Percentiles rank a stretch among this genome's conserved stretches.
These are phyloP conservation scores for Rhizopogon salebrosus DNA, from an alignment of 768 basidiomycete species.

Conservation along the genomic window DNA sequence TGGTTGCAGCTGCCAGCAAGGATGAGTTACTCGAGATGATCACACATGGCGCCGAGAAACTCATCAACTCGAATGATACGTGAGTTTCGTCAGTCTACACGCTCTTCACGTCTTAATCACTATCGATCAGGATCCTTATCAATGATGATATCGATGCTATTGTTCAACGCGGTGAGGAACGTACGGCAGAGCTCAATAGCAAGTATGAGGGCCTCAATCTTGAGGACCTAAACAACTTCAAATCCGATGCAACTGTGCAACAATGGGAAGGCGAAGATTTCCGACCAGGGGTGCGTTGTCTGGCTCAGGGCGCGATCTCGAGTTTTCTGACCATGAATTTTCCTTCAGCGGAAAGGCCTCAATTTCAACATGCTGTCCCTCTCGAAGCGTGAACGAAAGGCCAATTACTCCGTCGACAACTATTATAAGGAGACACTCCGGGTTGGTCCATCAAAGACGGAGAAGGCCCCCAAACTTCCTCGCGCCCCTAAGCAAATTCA, in stretches of 20 bases:
- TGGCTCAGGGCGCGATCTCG: background rate
- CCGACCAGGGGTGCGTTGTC: slow-evolving; percentile 53
- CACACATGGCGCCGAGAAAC: slow-evolving; percentile 94
- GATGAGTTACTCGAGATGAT: slow-evolving; percentile 99
- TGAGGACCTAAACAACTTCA: slow-evolving; percentile 96
- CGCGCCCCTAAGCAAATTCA: slow-evolving; percentile 84
- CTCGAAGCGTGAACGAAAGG: slow-evolving; percentile 90
- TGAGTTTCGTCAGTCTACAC: slow-evolving; percentile 29
- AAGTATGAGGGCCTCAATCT: slow-evolving; percentile 92
- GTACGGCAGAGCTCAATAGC: slow-evolving; percentile 80
- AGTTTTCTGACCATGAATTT: background rate
- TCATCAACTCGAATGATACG: slow-evolving; percentile 79
- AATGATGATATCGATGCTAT: slow-evolving; percentile 94
- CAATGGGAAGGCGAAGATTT: slow-evolving; percentile 98
- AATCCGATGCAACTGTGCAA: slow-evolving; percentile 85
- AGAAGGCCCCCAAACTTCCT: slow-evolving; percentile 79
- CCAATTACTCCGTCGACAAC: slow-evolving; percentile 90
- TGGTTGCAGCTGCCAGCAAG: slow-evolving; percentile 74
- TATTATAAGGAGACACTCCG: slow-evolving; percentile 94
- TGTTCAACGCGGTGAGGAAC: slow-evolving; percentile 86
- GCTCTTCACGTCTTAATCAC: background rate
- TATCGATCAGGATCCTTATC: slow-evolving; percentile 51
- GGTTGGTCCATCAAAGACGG: slow-evolving; percentile 68
- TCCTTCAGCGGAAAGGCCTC: slow-evolving; percentile 53
- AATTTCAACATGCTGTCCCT: slow-evolving; percentile 79